Conservation (phyloP, 164 flowering plant genomes). For the Malania oleifera region DNA sequence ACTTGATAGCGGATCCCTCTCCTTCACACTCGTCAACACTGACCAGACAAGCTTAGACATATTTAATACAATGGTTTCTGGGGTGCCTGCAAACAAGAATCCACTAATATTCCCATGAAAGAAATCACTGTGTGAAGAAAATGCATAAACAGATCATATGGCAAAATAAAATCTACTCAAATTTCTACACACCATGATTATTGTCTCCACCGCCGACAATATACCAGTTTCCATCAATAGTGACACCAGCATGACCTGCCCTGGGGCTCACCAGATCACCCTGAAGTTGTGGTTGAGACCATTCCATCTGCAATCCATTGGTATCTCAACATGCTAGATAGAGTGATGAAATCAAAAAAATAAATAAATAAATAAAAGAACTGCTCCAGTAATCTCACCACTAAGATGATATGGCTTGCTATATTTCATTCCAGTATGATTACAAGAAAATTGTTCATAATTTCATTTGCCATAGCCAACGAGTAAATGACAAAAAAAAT, state of each 20-base stretch:
- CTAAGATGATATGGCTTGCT: background rate
- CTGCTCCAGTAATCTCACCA: too few relatives aligned
- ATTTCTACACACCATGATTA: conserved; percentile 53
- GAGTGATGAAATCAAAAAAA: background rate
- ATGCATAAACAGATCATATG: background rate
- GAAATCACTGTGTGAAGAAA: conserved; percentile 1
- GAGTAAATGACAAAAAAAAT: too few relatives aligned
- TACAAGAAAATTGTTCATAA: too few relatives aligned
- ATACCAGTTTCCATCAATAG: conserved; percentile 70
- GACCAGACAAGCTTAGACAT: conserved; percentile 83
- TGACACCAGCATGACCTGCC: conserved; percentile 87
- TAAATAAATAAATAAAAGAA: background rate
- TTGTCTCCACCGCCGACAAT: conserved; percentile 98
- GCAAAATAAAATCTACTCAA: background rate
- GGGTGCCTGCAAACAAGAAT: conserved; percentile 49
- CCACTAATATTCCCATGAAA: background rate
- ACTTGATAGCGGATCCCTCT: conserved; percentile 84
- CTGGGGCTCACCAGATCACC: conserved; percentile 73
- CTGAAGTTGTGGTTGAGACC: conserved; percentile 84
- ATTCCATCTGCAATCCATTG: conserved; percentile 68
- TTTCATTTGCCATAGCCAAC: too few relatives aligned
- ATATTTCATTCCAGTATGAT: too few relatives aligned
- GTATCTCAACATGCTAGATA: background rate
- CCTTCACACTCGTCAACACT: conserved; percentile 55
- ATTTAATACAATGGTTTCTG: conserved; percentile 65